Evolutionary conservation across 306 rosid genomes (phyloP).

Genomic region (Rosa rugosa): DNA sequence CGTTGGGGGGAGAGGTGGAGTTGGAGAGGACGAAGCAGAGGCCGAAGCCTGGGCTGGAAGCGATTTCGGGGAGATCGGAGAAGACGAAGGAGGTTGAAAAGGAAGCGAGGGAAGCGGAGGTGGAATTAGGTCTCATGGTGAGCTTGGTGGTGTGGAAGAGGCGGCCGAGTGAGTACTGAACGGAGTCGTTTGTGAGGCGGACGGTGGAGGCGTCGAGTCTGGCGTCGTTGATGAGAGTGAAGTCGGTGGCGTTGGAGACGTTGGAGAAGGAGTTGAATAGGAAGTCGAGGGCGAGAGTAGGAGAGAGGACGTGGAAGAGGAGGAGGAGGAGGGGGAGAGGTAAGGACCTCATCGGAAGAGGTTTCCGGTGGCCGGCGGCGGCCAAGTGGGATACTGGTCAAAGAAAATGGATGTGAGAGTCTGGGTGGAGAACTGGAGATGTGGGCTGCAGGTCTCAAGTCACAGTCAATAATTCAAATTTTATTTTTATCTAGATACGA

Average conservation of each 20-base stretch:
- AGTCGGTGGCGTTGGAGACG: conserved; percentile 39
- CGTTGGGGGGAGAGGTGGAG: conserved; percentile 66
- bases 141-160: conserved; percentile 49
- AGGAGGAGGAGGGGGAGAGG: conserved; percentile 12
- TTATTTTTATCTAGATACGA: too few relatives aligned
- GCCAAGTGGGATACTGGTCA: background rate
- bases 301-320: conserved; percentile 13
- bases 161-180: conserved; percentile 61
- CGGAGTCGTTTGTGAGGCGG: conserved; percentile 75
- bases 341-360: conserved; percentile 26
- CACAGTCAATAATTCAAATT: background rate
- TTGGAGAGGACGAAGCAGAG: conserved; percentile 72
- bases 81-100: conserved; percentile 87
- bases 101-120: conserved; percentile 42
- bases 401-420: background rate
- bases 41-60: conserved; percentile 79
- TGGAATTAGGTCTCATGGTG: conserved; percentile 26
- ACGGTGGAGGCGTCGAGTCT: conserved; percentile 48
- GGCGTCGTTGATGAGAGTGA: conserved; percentile 67
- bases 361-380: conserved; percentile 10
- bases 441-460: background rate
- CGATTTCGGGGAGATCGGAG: conserved; percentile 58
- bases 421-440: background rate
- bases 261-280: conserved; percentile 61
- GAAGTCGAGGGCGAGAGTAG: conserved; percentile 46